These are phyloP conservation scores for Plasmodium fragile DNA, from an alignment of 169 alveolate genomes.

Conservation along the genomic window DNA sequence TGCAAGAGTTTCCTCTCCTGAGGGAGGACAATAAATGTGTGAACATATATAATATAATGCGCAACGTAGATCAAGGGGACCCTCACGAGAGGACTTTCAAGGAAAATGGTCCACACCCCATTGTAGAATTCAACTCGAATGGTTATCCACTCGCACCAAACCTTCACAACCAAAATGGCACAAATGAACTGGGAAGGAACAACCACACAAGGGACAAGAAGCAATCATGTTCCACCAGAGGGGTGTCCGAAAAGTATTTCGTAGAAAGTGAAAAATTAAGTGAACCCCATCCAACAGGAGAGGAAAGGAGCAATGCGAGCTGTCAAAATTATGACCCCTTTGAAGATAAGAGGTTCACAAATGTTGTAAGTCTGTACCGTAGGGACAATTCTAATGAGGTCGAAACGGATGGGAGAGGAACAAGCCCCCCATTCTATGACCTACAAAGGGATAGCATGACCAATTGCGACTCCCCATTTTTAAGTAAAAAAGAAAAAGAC, in stretches of 20 bases:
- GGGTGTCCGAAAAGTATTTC: neutral
- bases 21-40: neutral
- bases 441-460: constrained; percentile 26
- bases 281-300: neutral
- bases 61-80: constrained; percentile 2
- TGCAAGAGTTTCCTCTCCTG: neutral
- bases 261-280: neutral
- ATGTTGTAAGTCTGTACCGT: neutral
- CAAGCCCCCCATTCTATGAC: neutral
- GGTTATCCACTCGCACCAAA: neutral
- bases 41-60: neutral
- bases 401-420: constrained; percentile 6
- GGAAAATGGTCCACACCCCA: neutral
- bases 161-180: neutral
- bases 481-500: constrained; percentile 16
- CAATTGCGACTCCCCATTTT: constrained; percentile 9
- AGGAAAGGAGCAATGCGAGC: neutral
- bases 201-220: neutral
- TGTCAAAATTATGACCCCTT: neutral
- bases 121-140: neutral
- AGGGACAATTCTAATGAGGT: neutral
- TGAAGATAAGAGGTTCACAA: constrained; percentile 5
- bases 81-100: neutral
- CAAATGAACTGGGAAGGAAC: neutral
- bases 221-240: neutral